phyloP scores from a whole-genome alignment of 2,329 filamentous ascomycete species.

The Ascochyta fabae region DNA sequence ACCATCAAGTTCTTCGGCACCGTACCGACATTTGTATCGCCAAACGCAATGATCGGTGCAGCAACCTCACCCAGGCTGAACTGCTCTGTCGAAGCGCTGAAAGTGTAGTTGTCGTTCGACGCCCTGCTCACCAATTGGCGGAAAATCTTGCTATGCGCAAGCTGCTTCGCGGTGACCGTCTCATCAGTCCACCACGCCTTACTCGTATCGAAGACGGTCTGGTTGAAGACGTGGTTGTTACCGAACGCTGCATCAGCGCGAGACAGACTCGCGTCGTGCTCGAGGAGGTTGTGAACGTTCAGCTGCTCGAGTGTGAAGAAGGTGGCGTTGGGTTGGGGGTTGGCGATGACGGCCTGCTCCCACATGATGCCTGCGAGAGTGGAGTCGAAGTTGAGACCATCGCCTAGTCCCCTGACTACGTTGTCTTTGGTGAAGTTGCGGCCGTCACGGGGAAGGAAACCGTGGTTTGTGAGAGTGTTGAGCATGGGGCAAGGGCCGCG shows the following conservation, averaged over 20 bases:
- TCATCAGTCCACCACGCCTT: constrained; percentile 55
- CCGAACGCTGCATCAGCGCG: constrained; percentile 60
- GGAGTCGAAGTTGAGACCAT: constrained; percentile 54
- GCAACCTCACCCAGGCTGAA: constrained; percentile 61
- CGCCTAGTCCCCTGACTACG: constrained; percentile 49
- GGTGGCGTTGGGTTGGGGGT: constrained; percentile 37
- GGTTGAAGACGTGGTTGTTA: constrained; percentile 61
- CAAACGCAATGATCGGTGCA: constrained; percentile 59
- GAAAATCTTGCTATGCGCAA: constrained; percentile 55
- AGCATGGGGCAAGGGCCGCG: constrained; percentile 44
- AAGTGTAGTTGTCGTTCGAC: constrained; percentile 58
- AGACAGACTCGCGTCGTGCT: constrained; percentile 59
- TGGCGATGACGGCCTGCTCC: constrained; percentile 49
- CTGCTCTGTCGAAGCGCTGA: constrained; percentile 51
- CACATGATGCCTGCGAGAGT: constrained; percentile 53
- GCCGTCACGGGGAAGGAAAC: constrained; percentile 43
- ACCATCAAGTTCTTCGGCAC: constrained; percentile 52
- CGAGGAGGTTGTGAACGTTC: constrained; percentile 56
- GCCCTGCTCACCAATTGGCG: constrained; percentile 55
- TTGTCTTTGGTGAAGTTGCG: constrained; percentile 44
- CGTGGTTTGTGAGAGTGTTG: constrained; percentile 47
- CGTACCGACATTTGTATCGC: constrained; percentile 50
- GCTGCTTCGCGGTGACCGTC: constrained; percentile 39
- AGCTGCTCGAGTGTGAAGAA: constrained; percentile 51
- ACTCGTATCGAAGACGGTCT: constrained; percentile 57